Conservation (phyloP, 2,329 filamentous ascomycete genomes). For the Talaromyces verruculosus region DNA sequence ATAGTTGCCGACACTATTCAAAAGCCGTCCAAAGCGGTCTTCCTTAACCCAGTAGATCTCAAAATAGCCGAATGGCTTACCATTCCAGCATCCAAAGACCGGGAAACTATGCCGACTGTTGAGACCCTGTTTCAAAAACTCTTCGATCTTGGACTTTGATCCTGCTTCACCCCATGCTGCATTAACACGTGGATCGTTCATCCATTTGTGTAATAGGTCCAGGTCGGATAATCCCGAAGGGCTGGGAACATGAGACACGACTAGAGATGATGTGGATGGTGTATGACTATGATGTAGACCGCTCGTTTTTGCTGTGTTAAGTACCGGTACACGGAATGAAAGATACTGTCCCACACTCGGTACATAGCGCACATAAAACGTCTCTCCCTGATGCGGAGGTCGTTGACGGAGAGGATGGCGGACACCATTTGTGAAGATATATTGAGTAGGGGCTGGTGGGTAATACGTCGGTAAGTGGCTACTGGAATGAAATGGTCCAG, state of each 20-base stretch:
- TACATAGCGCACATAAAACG: constrained; percentile 86
- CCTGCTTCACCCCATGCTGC: constrained; percentile 77
- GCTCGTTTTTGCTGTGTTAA: constrained; percentile 51
- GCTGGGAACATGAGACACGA: constrained; percentile 38
- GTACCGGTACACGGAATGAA: constrained; percentile 80
- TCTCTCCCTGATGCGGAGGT: constrained; percentile 83
- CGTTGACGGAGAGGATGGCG: constrained; percentile 86
- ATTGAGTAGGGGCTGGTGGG: constrained; percentile 78
- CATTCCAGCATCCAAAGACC: constrained; percentile 89
- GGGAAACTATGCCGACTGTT: constrained; percentile 77
- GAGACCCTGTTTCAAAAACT: constrained; percentile 68
- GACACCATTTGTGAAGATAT: constrained; percentile 72
- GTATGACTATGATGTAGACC: constrained; percentile 32
- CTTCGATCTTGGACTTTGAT: constrained; percentile 57
- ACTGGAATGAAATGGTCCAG: constrained; percentile 73
- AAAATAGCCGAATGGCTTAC: constrained; percentile 93
- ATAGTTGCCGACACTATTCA: constrained; percentile 71
- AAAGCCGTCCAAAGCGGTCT: constrained; percentile 69
- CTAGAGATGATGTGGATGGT: constrained; percentile 43
- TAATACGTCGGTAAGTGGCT: constrained; percentile 90
- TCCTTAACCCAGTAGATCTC: constrained; percentile 99
- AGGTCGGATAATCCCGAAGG: constrained; percentile 53
- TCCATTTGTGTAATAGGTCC: constrained; percentile 79
- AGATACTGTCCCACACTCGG: constrained; percentile 80
- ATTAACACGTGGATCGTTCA: constrained; percentile 79